A percentile compares a stretch with the other conserved stretches of the same genome.
phyloP scores from a whole-genome alignment of 2,329 filamentous ascomycete genomes.

The Aureobasidium namibiae region DNA sequence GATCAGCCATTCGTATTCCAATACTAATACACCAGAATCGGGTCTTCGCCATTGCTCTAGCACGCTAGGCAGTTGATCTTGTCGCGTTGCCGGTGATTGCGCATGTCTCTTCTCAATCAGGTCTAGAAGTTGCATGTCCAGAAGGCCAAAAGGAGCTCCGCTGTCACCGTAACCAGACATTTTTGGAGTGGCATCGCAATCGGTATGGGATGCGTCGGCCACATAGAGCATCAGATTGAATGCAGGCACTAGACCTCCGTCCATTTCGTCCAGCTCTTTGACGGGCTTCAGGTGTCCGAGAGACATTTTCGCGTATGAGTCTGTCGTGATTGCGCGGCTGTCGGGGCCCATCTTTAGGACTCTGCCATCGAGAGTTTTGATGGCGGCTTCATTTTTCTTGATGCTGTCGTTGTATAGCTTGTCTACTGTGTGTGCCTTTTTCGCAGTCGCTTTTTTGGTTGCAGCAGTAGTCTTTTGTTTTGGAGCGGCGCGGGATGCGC shows the following conservation, averaged over 20 bases:
- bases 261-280: neutral
- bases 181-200: neutral
- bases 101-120: neutral
- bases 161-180: neutral
- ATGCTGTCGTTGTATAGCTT: neutral
- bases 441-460: neutral
- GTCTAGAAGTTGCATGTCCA: neutral
- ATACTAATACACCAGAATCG: neutral
- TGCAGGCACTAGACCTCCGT: neutral
- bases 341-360: neutral
- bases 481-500: neutral
- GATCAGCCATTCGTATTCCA: neutral
- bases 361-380: neutral
- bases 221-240: neutral
- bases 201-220: neutral
- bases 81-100: neutral
- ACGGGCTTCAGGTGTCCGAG: neutral
- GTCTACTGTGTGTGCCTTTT: neutral
- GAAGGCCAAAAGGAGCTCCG: neutral
- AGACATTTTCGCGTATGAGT: neutral
- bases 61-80: neutral
- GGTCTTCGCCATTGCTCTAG: neutral
- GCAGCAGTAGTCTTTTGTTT: neutral
- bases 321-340: neutral
- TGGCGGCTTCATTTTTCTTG: neutral